phyloP scores from a whole-genome alignment of 2,329 filamentous ascomycete species.

The Microdochium paspali region DNA sequence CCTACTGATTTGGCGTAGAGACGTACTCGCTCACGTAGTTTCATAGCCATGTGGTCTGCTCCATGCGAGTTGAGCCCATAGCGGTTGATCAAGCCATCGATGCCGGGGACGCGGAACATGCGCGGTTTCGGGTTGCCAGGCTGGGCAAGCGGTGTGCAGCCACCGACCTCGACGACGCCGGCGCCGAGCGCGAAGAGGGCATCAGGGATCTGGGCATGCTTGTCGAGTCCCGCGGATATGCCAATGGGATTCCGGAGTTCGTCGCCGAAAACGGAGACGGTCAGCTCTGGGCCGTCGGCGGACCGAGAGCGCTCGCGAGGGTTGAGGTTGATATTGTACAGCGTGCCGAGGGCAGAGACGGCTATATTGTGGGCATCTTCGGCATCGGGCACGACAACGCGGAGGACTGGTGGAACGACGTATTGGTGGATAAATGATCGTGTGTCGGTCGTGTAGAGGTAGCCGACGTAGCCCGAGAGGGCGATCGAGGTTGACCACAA shows the following conservation, averaged over 20 bases:
- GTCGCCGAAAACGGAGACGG: slow-evolving; percentile 61
- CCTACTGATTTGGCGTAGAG: slow-evolving; percentile 65
- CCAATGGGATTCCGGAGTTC: slow-evolving; percentile 77
- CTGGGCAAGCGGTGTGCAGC: slow-evolving; percentile 80
- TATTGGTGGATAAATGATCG: slow-evolving; percentile 61
- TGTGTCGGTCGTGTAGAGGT: slow-evolving; percentile 67
- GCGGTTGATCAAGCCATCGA: slow-evolving; percentile 86
- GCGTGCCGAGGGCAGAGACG: slow-evolving; percentile 58
- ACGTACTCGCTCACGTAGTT: slow-evolving; percentile 67
- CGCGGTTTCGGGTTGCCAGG: slow-evolving; percentile 79
- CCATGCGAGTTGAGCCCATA: slow-evolving; percentile 93
- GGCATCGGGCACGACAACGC: slow-evolving; percentile 60
- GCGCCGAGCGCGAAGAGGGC: slow-evolving; percentile 77
- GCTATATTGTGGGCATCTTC: slow-evolving; percentile 89
- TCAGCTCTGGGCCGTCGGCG: slow-evolving; percentile 24
- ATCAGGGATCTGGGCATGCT: slow-evolving; percentile 83
- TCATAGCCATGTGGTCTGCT: slow-evolving; percentile 75
- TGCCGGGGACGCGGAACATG: slow-evolving; percentile 75
- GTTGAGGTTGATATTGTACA: slow-evolving; percentile 68
- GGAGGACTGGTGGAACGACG: slow-evolving; percentile 55
- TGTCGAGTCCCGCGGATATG: slow-evolving; percentile 93
- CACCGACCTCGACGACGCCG: slow-evolving; percentile 84
- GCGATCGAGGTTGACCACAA: slow-evolving; percentile 31
- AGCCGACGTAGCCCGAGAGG: slow-evolving; percentile 36
- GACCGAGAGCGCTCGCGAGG: slow-evolving; percentile 62